Evolutionary conservation across 768 basidiomycete genomes (phyloP).

Genomic region (Coprinopsis strossmayeri): DNA sequence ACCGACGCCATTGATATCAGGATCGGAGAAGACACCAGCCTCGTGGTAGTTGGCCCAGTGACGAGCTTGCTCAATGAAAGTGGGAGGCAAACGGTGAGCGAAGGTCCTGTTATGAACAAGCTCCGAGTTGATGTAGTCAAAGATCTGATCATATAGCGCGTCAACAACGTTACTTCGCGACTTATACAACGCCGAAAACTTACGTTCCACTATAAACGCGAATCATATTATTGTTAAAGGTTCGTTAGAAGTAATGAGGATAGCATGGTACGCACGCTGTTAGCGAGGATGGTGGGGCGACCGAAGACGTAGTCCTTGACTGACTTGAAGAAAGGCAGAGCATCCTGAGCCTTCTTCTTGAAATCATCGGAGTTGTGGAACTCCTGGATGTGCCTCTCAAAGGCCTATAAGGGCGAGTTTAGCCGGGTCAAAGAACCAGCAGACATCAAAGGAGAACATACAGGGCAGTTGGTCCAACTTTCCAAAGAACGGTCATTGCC

Average conservation of each 20-base stretch:
- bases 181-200: slow-evolving; percentile 20
- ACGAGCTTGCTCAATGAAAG: slow-evolving; percentile 66
- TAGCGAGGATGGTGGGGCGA: slow-evolving; percentile 58
- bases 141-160: slow-evolving; percentile 39
- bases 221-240: slow-evolving; percentile 12
- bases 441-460: slow-evolving; percentile 15
- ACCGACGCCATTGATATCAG: slow-evolving; percentile 57
- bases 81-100: slow-evolving; percentile 75
- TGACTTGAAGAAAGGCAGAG: slow-evolving; percentile 58
- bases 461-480: slow-evolving; percentile 62
- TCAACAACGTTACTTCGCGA: slow-evolving; percentile 11
- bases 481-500: slow-evolving; percentile 78
- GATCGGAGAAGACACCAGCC: slow-evolving; percentile 62
- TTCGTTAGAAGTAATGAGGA: background rate
- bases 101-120: slow-evolving; percentile 79
- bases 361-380: slow-evolving; percentile 62
- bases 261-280: slow-evolving; percentile 44
- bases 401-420: slow-evolving; percentile 34
- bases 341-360: slow-evolving; percentile 50
- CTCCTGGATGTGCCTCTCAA: slow-evolving; percentile 53
- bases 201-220: slow-evolving; percentile 63
- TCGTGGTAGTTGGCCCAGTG: slow-evolving; percentile 78
- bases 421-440: background rate
- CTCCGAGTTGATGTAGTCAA: slow-evolving; percentile 72
- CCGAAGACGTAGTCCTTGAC: slow-evolving; percentile 70